Evolutionary conservation across 805 yeast genomes (phyloP), one percentile per base, ranked within the genome.

Genomic region (Candida maris): DNA sequence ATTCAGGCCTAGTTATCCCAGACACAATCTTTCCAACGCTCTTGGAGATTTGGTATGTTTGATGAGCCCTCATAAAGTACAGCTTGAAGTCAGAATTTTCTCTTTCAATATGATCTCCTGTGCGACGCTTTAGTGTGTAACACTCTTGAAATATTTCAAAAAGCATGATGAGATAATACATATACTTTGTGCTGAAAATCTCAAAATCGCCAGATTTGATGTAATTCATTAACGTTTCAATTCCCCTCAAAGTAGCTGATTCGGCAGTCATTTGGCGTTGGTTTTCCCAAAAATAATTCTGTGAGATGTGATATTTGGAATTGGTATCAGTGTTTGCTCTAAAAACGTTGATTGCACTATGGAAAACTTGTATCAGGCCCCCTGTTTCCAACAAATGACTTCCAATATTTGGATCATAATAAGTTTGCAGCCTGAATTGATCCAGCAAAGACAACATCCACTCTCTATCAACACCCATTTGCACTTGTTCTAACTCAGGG

Each of bases 51-150:
- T 43, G 46, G 35, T 53, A 52, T 1, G 52, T 41, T 26, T 45
- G 43, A 5, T 44, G 38, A 2, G 54, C 51, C 6, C 49, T 67
- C 37, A 71, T 72, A 33, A 72, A 62, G 46, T 79, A 79, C 2
- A 71, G 55, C 14, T 68, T 64, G 45, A 70, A 79, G 28, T 68
- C 74, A 19, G 63, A 63, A 27, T 67, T 65, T 49, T 82, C 87
- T 34, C 65, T 67, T 37, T 74, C 73, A 20, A 81, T 85, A 59
- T 83, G 91, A 6, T 78, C 81, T 8, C 87, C 91, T 29, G 67
- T 66, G 43, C 79, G 79, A 40, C 87, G 68, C 38, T 56, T 65
- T 19, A 81, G 58, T 18, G 70, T 65, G 67, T 75, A 75, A 26
- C 73, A 71, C 17, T 80, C 77, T 49, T 81, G 83, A 52, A 77